Evolutionary conservation across 495 filamentous ascomycete genomes (phyloP).

Genomic region (Collariella sp.): DNA sequence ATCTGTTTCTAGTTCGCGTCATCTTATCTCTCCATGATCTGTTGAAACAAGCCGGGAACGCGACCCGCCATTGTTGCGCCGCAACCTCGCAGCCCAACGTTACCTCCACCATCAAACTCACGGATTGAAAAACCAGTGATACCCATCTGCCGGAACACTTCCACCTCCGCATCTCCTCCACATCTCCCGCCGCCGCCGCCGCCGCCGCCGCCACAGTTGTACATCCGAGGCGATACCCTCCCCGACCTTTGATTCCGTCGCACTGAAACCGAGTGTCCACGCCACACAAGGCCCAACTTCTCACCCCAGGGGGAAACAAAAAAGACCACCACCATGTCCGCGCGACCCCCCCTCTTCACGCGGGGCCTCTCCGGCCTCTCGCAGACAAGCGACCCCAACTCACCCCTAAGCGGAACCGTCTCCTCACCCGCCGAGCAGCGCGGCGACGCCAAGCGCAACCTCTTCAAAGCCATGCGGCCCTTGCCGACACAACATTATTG

Average conservation of each 20-base stretch:
- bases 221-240: not conserved
- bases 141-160: not conserved
- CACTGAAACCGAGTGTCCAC: not conserved
- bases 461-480: slow-evolving; percentile 50
- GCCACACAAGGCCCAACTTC: not conserved
- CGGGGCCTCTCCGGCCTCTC: slow-evolving; percentile 45
- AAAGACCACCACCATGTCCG: slow-evolving; percentile 31
- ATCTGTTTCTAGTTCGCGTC: not conserved
- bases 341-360: slow-evolving; percentile 45
- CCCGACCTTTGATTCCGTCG: not conserved
- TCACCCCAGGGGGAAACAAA: not conserved
- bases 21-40: not conserved
- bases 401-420: slow-evolving; percentile 41
- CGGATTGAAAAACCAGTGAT: not conserved
- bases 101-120: not conserved
- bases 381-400: slow-evolving; percentile 43
- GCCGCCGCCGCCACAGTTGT: not conserved
- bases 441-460: slow-evolving; percentile 52
- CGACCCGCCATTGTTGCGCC: slow-evolving; percentile 2
- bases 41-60: slow-evolving; percentile 6
- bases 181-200: no score
- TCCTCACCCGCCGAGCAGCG: slow-evolving; percentile 48
- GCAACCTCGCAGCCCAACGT: slow-evolving; percentile 5
- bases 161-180: not conserved
- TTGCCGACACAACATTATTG: slow-evolving; percentile 54